These are phyloP conservation scores for Fomitopsis pulvina DNA, from an alignment of 768 basidiomycete species.

Conservation along the genomic window DNA sequence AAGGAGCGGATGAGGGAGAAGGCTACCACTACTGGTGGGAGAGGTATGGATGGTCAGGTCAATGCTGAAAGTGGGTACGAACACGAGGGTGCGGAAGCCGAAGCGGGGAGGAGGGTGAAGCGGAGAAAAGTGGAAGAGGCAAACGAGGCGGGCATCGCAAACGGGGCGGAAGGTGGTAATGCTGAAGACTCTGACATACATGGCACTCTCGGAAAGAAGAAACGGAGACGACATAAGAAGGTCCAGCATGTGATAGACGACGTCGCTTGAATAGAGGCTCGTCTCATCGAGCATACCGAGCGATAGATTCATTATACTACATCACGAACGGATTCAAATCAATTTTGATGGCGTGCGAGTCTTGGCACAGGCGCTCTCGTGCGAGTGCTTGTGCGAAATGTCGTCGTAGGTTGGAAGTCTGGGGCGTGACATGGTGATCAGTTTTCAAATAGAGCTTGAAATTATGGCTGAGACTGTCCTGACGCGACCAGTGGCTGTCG, in stretches of 20 bases:
- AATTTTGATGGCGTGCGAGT: too few species aligned
- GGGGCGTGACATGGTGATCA: too few species aligned
- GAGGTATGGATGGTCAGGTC: conserved; percentile 15
- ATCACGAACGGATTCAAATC: too few species aligned
- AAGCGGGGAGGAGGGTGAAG: conserved; percentile 12
- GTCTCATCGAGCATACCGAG: too few species aligned
- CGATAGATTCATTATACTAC: too few species aligned
- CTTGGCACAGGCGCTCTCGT: too few species aligned
- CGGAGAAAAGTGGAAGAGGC: conserved; percentile 16
- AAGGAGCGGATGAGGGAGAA: conserved; percentile 58
- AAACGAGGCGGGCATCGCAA: not conserved
- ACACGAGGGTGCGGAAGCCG: conserved; percentile 18
- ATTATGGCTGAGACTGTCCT: too few species aligned
- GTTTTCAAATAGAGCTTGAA: too few species aligned
- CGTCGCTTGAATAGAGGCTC: too few species aligned
- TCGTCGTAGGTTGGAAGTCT: too few species aligned
- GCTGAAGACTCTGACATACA: conserved; percentile 8
- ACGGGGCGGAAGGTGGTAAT: conserved; percentile 10
- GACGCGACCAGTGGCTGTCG: too few species aligned
- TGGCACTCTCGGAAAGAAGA: conserved; percentile 28
- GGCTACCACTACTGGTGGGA: conserved; percentile 23
- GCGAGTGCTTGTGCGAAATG: too few species aligned
- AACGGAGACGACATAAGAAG: conserved; percentile 36
- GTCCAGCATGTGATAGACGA: not conserved
- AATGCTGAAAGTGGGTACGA: conserved; percentile 13